Evolutionary conservation across 2,329 filamentous ascomycete genomes (phyloP).

Genomic region (Pezicula neosporulosa): DNA sequence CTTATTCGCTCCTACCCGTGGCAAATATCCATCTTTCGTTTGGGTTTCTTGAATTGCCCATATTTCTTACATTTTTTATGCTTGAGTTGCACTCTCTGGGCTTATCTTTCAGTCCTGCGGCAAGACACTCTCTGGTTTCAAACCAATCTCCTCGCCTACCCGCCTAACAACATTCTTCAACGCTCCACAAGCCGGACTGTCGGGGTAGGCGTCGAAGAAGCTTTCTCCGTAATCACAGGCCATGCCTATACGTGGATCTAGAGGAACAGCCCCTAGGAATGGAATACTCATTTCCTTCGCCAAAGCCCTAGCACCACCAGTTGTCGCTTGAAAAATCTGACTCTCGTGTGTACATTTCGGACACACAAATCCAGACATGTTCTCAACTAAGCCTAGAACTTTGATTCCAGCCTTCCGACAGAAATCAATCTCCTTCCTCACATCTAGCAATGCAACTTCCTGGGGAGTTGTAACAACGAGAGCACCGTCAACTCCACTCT

Average conservation of each 20-base stretch:
- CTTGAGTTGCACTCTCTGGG: too few species aligned
- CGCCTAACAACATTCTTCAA: slow-evolving; percentile 76
- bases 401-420: slow-evolving; percentile 90
- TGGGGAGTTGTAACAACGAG: slow-evolving; percentile 93
- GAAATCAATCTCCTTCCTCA: slow-evolving; percentile 96
- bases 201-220: slow-evolving; percentile 90
- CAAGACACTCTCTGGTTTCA: slow-evolving; percentile 19
- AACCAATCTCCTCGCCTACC: slow-evolving; percentile 62
- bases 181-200: slow-evolving; percentile 84
- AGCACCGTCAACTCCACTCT: slow-evolving; percentile 89
- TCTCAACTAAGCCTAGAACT: slow-evolving; percentile 88
- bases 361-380: slow-evolving; percentile 97
- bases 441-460: slow-evolving; percentile 87
- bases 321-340: slow-evolving; percentile 88
- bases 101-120: slow-evolving; percentile 17
- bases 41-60: too few species aligned
- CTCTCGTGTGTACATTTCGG: slow-evolving; percentile 80
- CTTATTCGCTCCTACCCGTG: too few species aligned
- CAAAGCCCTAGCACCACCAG: slow-evolving; percentile 77
- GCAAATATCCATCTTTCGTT: too few species aligned
- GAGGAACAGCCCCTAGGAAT: slow-evolving; percentile 83
- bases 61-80: too few species aligned
- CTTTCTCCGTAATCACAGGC: slow-evolving; percentile 97
- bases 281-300: slow-evolving; percentile 85
- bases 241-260: slow-evolving; percentile 94